A percentile compares a stretch with the other conserved stretches of the same genome.
Evolutionary conservation across 441 rosid genomes (phyloP).

Genomic region (Erodium moschatum): DNA sequence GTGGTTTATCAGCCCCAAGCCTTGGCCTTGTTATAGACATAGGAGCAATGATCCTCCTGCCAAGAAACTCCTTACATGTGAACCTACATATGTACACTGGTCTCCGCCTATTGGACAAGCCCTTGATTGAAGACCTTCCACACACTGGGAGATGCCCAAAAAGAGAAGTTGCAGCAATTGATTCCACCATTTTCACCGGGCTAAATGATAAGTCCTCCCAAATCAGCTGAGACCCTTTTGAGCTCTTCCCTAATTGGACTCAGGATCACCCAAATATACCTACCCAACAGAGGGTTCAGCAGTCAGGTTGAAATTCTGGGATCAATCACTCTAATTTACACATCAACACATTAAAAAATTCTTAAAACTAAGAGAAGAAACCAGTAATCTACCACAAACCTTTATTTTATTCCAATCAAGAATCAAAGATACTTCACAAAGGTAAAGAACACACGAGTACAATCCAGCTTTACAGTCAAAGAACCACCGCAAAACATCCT

Average conservation of each 20-base stretch:
- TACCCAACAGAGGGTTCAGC: constrained; percentile 10
- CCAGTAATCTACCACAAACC: constrained; percentile 20
- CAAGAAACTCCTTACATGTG: constrained; percentile 25
- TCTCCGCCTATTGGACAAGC: constrained; percentile 29
- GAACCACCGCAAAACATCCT: constrained; percentile 21
- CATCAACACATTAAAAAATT: constrained; percentile 14
- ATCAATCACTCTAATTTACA: constrained; percentile 12
- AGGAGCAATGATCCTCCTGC: constrained; percentile 27
- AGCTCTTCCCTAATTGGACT: constrained; percentile 17
- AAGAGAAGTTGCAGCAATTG: constrained; percentile 55
- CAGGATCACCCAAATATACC: constrained; percentile 7
- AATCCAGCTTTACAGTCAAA: constrained; percentile 27
- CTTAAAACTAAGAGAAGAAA: constrained; percentile 6
- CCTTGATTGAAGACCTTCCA: constrained; percentile 32
- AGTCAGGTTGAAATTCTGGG: not conserved
- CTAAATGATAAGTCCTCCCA: constrained; percentile 12
- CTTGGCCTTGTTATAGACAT: constrained; percentile 23
- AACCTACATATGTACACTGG: constrained; percentile 25
- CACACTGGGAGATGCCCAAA: constrained; percentile 43
- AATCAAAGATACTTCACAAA: constrained; percentile 12
- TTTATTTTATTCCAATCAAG: constrained; percentile 19
- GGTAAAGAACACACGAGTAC: constrained; percentile 21
- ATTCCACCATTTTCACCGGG: constrained; percentile 51
- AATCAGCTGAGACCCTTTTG: constrained; percentile 7
- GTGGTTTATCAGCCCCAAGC: constrained; percentile 26